Evolutionary conservation across 2,329 filamentous ascomycete genomes (phyloP).

Genomic region (Allantophomopsis lycopodina): DNA sequence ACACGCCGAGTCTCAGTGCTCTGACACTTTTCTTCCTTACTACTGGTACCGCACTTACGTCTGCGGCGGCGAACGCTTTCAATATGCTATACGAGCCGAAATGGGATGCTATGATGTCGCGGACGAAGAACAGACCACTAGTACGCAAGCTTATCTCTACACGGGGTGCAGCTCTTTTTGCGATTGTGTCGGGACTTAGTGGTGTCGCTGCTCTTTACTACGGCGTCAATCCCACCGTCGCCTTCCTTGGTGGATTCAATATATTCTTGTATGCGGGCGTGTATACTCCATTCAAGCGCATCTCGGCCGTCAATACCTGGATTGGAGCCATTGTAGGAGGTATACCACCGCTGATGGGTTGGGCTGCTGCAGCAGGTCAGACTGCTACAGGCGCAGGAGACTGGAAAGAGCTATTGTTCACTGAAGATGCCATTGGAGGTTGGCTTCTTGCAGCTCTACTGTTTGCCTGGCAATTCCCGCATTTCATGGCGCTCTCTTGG

Average conservation of each 20-base stretch:
- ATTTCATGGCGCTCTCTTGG: conserved; percentile 93
- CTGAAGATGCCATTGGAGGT: conserved; percentile 57
- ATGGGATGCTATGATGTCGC: conserved; percentile 83
- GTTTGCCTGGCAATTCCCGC: conserved; percentile 95
- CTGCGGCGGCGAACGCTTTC: conserved; percentile 82
- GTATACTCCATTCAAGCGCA: conserved; percentile 85
- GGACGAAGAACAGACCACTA: conserved; percentile 83
- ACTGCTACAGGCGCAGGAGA: conserved; percentile 62
- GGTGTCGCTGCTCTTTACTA: conserved; percentile 68
- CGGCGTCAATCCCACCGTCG: conserved; percentile 88
- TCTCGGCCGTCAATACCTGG: conserved; percentile 87
- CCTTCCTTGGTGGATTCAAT: conserved; percentile 72
- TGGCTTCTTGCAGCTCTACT: conserved; percentile 79
- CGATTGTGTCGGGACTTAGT: conserved; percentile 51
- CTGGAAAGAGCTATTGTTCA: conserved; percentile 67
- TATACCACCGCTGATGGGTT: conserved; percentile 94
- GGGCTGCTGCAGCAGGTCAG: conserved; percentile 88
- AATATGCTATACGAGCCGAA: conserved; percentile 95
- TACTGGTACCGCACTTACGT: conserved; percentile 74
- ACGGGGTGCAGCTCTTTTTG: conserved; percentile 64
- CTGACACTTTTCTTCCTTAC: conserved; percentile 89
- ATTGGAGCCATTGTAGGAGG: conserved; percentile 83
- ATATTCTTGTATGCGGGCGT: conserved; percentile 81
- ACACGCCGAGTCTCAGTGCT: conserved; percentile 69
- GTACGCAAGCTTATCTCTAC: conserved; percentile 67